phyloP scores from a whole-genome alignment of 441 rosid species.

The Melastoma candidum region DNA sequence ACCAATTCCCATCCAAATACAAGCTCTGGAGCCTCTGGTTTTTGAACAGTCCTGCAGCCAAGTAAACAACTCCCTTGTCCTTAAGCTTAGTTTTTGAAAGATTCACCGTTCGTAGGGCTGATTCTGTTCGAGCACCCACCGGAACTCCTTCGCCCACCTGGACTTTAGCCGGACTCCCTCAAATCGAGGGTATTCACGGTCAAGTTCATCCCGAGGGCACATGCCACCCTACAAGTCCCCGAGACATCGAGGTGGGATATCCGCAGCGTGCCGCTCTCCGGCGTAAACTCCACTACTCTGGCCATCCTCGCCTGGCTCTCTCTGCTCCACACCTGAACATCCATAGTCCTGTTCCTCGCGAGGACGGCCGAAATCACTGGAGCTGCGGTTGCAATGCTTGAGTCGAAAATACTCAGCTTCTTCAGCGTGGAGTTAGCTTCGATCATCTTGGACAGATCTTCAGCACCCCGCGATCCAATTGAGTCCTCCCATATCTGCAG shows the following conservation, averaged over 20 bases:
- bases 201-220: conserved; percentile 65
- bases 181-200: conserved; percentile 76
- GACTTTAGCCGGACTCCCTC: conserved; percentile 64
- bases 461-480: conserved; percentile 79
- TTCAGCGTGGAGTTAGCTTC: conserved; percentile 73
- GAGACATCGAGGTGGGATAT: conserved; percentile 54
- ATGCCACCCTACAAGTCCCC: conserved; percentile 75
- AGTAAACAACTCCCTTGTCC: conserved; percentile 73
- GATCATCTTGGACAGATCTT: conserved; percentile 91
- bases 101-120: conserved; percentile 55
- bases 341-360: conserved; percentile 69
- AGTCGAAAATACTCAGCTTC: conserved; percentile 66
- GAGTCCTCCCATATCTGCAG: conserved; percentile 94
- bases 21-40: conserved; percentile 62
- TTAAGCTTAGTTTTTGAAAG: conserved; percentile 71
- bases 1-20: conserved; percentile 74
- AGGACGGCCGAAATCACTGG: conserved; percentile 79
- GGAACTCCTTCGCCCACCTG: conserved; percentile 77
- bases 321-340: conserved; percentile 82
- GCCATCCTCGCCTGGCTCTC: conserved; percentile 47
- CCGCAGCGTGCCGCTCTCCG: conserved; percentile 56
- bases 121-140: conserved; percentile 83
- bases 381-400: conserved; percentile 51
- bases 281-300: conserved; percentile 72
- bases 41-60: conserved; percentile 87